Evolutionary conservation across 345 rosid species (phyloP), one percentile per base, ranked within the genome.

Genomic region (Salix viminalis): DNA sequence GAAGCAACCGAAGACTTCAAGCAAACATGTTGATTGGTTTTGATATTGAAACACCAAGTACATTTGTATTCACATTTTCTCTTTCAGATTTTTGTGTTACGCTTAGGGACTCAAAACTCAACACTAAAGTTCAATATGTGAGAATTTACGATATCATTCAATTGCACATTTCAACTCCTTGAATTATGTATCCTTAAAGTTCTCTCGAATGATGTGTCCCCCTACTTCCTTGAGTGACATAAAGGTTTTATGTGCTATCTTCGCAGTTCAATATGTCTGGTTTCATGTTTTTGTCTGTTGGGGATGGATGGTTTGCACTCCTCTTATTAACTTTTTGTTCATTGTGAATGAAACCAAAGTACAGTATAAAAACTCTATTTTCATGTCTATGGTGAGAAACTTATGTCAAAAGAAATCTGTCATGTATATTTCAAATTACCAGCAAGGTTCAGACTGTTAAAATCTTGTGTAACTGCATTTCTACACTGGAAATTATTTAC

Each of bases 11-110:
- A 90, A 84, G 68, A 67, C 80, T 82, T 93, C 96, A 64, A 77
- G 87, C 28, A 71, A 87, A 77, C 88, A 90, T 76, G 96, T 90
- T 28, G 99, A 95, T 77, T 91, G 92, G 92, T 87, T 85, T 75
- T 92, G 80, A 91, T 0, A 4, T 56, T 66, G 3, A 54, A 61
- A 60, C 65, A 56, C 37, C 48, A 3, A 37, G 26, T 24, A 5
- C 7, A 60, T 26, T 42, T 19, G 30, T 19, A 12, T 60, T 0
- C 3, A 75, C 54, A 60, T 41, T 2, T 24, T 7, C 24, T 15
- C 48, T 36, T 10, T 5, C 37, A 23, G 7, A 62, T 23, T 28
- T n/a, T 62, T 26, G 18, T 62, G 60, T 12, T 11, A 7, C n/a
- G 50, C 26, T 42, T 12, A n/a, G n/a, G 13, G 69, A 13, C 8